Evolutionary conservation across 2,329 filamentous ascomycete species (phyloP).

Genomic region (Parastagonospora avenae): DNA sequence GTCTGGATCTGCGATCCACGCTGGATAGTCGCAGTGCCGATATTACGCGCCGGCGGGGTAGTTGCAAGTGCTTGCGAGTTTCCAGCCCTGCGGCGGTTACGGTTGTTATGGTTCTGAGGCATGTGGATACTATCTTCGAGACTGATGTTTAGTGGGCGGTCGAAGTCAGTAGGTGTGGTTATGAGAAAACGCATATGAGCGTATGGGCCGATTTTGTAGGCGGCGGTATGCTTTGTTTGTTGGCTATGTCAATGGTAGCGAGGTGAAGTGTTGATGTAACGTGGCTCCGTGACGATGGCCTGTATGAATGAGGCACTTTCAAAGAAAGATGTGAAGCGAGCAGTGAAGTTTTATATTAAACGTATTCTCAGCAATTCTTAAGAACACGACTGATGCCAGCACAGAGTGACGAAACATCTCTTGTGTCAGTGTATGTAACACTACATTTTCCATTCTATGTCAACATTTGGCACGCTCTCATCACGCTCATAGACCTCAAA

Average conservation of each 20-base stretch:
- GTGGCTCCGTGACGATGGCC: neutral
- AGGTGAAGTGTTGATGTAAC: neutral
- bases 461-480: too few species aligned
- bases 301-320: neutral
- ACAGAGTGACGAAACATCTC: too few species aligned
- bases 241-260: neutral
- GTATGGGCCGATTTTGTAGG: neutral
- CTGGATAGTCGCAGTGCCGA: too few species aligned
- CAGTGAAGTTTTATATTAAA: too few species aligned
- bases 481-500: too few species aligned
- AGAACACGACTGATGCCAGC: too few species aligned
- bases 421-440: too few species aligned
- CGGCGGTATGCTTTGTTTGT: neutral
- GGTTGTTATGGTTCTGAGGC: neutral
- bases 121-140: neutral
- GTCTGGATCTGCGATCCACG: too few species aligned
- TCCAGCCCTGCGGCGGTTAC: neutral
- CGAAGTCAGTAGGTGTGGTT: neutral
- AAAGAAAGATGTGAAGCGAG: neutral
- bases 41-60: too few species aligned
- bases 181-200: neutral
- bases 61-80: neutral
- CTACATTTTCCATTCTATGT: too few species aligned
- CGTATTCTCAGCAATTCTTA: too few species aligned
- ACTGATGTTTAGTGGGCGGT: neutral